phyloP scores from a whole-genome alignment of 805 yeast genomes.

The Wickerhamiella lipophila region DNA sequence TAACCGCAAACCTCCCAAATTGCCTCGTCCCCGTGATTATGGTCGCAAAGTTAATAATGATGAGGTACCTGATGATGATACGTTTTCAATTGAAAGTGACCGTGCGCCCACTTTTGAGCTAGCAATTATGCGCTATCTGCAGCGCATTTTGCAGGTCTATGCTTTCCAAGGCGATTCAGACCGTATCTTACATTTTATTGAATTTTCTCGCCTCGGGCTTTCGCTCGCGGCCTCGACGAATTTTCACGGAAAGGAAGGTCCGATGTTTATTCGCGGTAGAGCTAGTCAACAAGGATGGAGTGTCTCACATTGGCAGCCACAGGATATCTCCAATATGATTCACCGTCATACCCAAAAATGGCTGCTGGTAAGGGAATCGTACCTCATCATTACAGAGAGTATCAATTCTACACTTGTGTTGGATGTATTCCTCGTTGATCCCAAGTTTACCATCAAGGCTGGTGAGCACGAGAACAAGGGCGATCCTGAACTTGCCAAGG shows the following conservation, averaged over 20 bases:
- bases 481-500: conserved; percentile 10
- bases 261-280: conserved; percentile 61
- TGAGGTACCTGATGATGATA: conserved; percentile 8
- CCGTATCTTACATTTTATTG: conserved; percentile 72
- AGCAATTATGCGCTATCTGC: conserved; percentile 53
- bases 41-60: background rate
- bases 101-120: conserved; percentile 14
- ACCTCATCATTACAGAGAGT: conserved; percentile 73
- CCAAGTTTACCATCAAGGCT: conserved; percentile 43
- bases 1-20: conserved; percentile 31
- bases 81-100: conserved; percentile 1
- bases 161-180: conserved; percentile 72
- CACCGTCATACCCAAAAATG: conserved; percentile 84
- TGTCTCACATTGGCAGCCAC: conserved; percentile 72
- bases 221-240: conserved; percentile 70
- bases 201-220: conserved; percentile 77
- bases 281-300: conserved; percentile 92
- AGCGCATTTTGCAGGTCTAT: conserved; percentile 44
- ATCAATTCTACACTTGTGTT: conserved; percentile 75
- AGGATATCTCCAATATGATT: conserved; percentile 76
- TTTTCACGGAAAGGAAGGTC: conserved; percentile 81
- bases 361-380: conserved; percentile 77
- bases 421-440: conserved; percentile 85
- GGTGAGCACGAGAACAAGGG: conserved; percentile 4
- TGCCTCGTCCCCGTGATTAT: conserved; percentile 31